Base-by-base conservation (phyloP, 129 eudicot species). In the Escallonia rubra region DNA sequence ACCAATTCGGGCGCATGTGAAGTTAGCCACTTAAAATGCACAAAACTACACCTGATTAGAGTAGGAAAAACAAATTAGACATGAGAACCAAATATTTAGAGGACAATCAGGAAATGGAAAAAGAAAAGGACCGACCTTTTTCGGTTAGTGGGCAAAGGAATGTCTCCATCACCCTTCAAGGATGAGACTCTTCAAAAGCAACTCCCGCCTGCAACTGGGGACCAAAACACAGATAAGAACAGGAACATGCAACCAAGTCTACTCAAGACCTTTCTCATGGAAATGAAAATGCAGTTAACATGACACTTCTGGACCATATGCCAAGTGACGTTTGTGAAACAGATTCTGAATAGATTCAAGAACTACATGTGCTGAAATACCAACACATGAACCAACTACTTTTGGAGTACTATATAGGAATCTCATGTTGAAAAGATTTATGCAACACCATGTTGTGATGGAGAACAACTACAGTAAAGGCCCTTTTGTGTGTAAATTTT, bases 81-180 rank as follows among this genome's bases (percentile, higher is more conserved):
- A 55, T 63, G 48, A 16, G 44, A 60, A 60, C 51, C 7, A 70
- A 52, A 50, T 38, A 57, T 58, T 66, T 43, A 47, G 59, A 14
- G 62, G 34, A 23, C 54, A 53, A 65, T 11, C 40, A 69, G 43
- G 66, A 54, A 16, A 42, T 4, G 6, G 47, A 12, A 55, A 63
- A 64, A 48, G 66, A 13, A 42, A 68, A 68, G 62, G 57, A 69
- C 73, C 54, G 48, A 72, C 90, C 76, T 69, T 81, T 85, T 61
- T 75, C 60, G 72, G 63, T 68, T 60, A 46, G 62, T 61, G 86
- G 66, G 83, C 64, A 55, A 74, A 50, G 83, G 43, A 43, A 7
- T n/a, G 80, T 85, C 87, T 77, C 87, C 78, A 72, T 81, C 85
- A 55, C 43, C 74, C 68, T 74, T 69, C 64, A 71, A 66, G 61